Base-by-base conservation (phyloP, 2,329 filamentous ascomycete genomes). In the Fonsecaea pugnacius region DNA sequence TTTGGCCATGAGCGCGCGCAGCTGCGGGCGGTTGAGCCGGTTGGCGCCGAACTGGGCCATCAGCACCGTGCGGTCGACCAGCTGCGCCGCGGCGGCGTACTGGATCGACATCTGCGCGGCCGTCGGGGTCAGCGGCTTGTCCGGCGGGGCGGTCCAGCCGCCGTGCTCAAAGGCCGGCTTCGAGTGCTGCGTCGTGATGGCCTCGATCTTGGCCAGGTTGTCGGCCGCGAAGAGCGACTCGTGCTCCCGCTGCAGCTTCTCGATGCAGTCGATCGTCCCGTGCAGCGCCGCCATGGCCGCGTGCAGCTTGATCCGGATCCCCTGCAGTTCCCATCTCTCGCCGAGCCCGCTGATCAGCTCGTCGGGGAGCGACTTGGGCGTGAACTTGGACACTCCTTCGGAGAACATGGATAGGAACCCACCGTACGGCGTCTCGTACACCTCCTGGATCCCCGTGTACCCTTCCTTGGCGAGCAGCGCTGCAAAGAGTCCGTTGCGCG, bases 401-500 rank as follows among this genome's bases (percentile, higher is more conserved):
- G 75, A 73, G 64, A 81, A 81, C 62, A 72, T 74, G n/a, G 69
- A 67, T 9, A 82, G 67, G 62, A 78, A 81, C 0, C 79, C 79
- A 3, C 79, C 79, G 57, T 80, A 82, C 1, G 71, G 72, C 2
- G 74, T 70, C 58, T 81, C 78, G 52, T 75, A 79, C 0, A 79
- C 76, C 48, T 75, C 74, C 58, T 78, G 75, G 66, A 81, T 81
- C 0, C 79, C 79, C 1, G 72, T 69, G 63, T 82, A 82, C 1
- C 75, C 76, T 0, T 70, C 70, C 30, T 71, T 68, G 1, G 77
- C 77, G 33, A 82, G 65, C 2, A 81, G 59, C 0, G 78, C 74
- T 0, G 71, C 77, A 16, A 81, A 73, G 0, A 82, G 72, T 1
- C 79, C 79, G 62, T 77, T 80, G 6, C 79, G 74, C 5, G 79